phyloP scores from a whole-genome alignment of 805 yeast genomes.

The Yarrowia keelungensis region DNA sequence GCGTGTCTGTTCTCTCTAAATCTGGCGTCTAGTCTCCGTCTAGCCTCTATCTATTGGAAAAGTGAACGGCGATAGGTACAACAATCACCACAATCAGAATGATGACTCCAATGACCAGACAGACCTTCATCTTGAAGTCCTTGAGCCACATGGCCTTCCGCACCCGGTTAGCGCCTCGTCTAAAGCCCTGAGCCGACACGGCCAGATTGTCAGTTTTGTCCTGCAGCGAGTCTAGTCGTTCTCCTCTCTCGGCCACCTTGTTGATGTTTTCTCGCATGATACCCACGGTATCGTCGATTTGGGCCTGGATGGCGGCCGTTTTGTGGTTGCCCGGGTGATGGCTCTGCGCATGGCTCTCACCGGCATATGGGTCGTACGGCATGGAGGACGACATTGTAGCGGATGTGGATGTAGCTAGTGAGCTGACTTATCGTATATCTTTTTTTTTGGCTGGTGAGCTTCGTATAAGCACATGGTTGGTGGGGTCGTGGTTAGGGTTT shows the following conservation, averaged over 20 bases:
- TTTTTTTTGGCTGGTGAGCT: not conserved
- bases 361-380: constrained; percentile 87
- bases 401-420: not conserved
- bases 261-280: constrained; percentile 97
- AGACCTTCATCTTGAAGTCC: constrained; percentile 94
- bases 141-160: constrained; percentile 99
- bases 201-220: constrained; percentile 93
- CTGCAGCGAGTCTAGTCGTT: constrained; percentile 87
- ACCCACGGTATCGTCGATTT: constrained; percentile 94
- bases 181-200: constrained; percentile 90
- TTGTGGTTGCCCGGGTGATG: constrained; percentile 49
- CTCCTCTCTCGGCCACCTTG: constrained; percentile 94
- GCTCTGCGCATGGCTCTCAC: constrained; percentile 51
- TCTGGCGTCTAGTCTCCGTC: not conserved
- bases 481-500: constrained; percentile 11
- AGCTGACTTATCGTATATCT: no score
- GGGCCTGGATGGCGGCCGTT: constrained; percentile 87
- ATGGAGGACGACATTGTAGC: constrained; percentile 71
- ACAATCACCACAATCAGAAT: constrained; percentile 56
- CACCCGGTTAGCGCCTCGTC: constrained; percentile 95
- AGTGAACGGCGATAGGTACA: constrained; percentile 32
- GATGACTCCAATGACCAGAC: constrained; percentile 77
- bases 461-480: not conserved
- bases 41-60: constrained; percentile 1
- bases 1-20: no score